phyloP scores from a whole-genome alignment of 371 early-diverging fungal genomes.

The Globomyces sp. region DNA sequence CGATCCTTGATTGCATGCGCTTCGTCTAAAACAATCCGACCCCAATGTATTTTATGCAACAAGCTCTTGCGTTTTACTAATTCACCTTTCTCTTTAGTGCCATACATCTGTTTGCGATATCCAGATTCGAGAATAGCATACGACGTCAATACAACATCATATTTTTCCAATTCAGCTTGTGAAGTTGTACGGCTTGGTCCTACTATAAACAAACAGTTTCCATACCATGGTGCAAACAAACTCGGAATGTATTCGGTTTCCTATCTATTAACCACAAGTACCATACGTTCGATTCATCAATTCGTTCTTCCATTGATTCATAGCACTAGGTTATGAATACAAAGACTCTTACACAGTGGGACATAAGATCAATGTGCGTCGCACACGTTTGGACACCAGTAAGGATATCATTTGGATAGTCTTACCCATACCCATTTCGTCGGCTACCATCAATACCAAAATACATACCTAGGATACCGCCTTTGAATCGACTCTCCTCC shows the following conservation, averaged over 20 bases:
- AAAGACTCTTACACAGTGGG: constrained; percentile 57
- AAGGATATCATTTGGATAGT: constrained; percentile 95
- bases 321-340: constrained; percentile 56
- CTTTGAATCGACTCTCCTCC: constrained; percentile 67
- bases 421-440: constrained; percentile 99
- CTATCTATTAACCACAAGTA: constrained; percentile 16
- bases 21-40: constrained; percentile 88
- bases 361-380: constrained; percentile 82
- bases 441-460: constrained; percentile 41
- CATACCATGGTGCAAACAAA: background rate
- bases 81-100: constrained; percentile 49
- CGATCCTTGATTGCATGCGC: constrained; percentile 97
- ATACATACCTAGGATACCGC: constrained; percentile 71
- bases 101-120: constrained; percentile 74
- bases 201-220: constrained; percentile 16
- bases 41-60: constrained; percentile 78
- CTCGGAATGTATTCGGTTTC: constrained; percentile 7
- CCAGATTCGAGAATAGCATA: constrained; percentile 76
- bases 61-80: constrained; percentile 64
- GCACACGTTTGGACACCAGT: constrained; percentile 53
- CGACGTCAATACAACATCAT: constrained; percentile 85
- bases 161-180: constrained; percentile 49
- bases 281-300: constrained; percentile 65
- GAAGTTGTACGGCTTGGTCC: constrained; percentile 50
- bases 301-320: constrained; percentile 88